Percentiles rank a stretch among this genome's conserved stretches.
These are phyloP conservation scores for Dianthus caryophyllus DNA, from an alignment of 148 eudicot genomes.

Conservation along the genomic window DNA sequence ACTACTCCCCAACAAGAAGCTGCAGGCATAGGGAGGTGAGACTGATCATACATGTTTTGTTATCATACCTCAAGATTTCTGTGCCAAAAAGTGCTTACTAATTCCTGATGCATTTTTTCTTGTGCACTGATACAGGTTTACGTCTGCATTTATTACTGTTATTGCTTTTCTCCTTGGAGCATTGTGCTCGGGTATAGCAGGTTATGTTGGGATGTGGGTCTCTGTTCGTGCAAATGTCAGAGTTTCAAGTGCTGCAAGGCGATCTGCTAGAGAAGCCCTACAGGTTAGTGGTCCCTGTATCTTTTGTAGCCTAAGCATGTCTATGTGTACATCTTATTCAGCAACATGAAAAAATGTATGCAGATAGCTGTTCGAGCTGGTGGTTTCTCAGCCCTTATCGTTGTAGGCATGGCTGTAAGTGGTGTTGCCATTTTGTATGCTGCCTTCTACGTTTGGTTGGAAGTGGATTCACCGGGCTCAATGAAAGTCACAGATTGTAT, in stretches of 20 bases:
- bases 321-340: conserved; percentile 10
- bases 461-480: conserved; percentile 71
- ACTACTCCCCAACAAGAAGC: conserved; percentile 89
- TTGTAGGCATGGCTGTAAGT: conserved; percentile 95
- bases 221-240: conserved; percentile 98
- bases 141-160: conserved; percentile 88
- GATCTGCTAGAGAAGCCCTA: conserved; percentile 97
- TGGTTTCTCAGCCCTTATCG: conserved; percentile 90
- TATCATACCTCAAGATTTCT: conserved; percentile 8
- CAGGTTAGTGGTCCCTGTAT: conserved; percentile 47
- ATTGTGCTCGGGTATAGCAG: conserved; percentile 92
- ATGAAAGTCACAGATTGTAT: conserved; percentile 92
- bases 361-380: conserved; percentile 99
- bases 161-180: conserved; percentile 93
- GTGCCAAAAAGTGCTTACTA: conserved; percentile 14
- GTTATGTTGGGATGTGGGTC: conserved; percentile 99
- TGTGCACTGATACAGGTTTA: conserved; percentile 49
- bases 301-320: conserved; percentile 14
- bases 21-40: conserved; percentile 86
- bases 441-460: conserved; percentile 91
- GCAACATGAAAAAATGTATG: conserved; percentile 17
- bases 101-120: background rate
- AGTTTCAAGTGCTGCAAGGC: conserved; percentile 96
- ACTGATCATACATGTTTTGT: background rate
- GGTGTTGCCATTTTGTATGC: conserved; percentile 93